Percentiles rank a stretch among this genome's conserved stretches.
Conservation (phyloP, 2,329 filamentous ascomycete genomes). For the Aspergillus japonicus region DNA sequence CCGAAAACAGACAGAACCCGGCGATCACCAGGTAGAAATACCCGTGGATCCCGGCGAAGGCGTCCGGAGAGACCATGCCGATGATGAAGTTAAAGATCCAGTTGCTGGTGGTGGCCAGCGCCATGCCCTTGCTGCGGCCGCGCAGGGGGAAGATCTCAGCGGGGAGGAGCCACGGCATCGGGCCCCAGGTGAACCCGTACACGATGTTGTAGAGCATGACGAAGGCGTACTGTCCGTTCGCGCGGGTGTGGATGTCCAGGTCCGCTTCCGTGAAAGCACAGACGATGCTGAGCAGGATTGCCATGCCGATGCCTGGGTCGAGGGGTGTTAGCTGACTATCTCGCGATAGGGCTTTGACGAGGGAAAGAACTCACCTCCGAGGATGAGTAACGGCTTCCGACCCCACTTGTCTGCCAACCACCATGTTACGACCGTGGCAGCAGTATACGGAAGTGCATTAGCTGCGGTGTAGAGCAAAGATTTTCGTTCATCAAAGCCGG, state of each 20-base stretch:
- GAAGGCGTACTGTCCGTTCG: constrained; percentile 41
- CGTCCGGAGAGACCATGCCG: constrained; percentile 44
- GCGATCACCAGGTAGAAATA: constrained; percentile 47
- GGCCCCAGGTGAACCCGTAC: constrained; percentile 41
- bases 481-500: too few species aligned
- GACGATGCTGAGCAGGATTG: constrained; percentile 35
- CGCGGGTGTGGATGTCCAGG: constrained; percentile 27
- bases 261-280: constrained; percentile 39
- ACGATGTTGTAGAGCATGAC: constrained; percentile 42
- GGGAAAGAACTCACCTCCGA: constrained; percentile 15
- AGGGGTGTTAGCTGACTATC: neutral
- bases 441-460: constrained; percentile 43
- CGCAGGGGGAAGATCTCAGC: constrained; percentile 35
- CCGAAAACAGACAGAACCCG: constrained; percentile 42
- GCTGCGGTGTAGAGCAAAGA: neutral
- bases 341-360: too few species aligned
- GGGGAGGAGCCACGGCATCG: constrained; percentile 41
- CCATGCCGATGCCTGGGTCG: constrained; percentile 31
- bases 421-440: constrained; percentile 42
- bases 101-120: constrained; percentile 45
- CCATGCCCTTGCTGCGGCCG: constrained; percentile 42
- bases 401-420: constrained; percentile 44
- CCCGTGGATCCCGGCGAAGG: constrained; percentile 43
- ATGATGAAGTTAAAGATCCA: constrained; percentile 54
- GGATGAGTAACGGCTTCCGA: constrained; percentile 36